A percentile compares a stretch with the other conserved stretches of the same genome.
These are phyloP conservation scores for Termitomyces sp. DNA, from an alignment of 768 basidiomycete species.

Conservation along the genomic window DNA sequence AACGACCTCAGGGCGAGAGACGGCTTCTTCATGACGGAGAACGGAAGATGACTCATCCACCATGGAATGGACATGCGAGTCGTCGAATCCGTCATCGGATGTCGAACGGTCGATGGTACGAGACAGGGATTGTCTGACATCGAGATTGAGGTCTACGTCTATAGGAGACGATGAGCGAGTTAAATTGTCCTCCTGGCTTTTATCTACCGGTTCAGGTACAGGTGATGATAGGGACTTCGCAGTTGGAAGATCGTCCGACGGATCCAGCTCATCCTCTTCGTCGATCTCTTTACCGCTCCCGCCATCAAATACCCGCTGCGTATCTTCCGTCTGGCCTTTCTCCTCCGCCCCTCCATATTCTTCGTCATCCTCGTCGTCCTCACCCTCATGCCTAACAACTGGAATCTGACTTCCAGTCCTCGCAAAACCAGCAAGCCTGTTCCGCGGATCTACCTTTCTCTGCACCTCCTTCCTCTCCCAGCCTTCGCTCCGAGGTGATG, in stretches of 20 bases:
- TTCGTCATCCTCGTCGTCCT: conserved; percentile 17
- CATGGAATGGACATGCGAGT: conserved; percentile 13
- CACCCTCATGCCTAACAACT: conserved; percentile 15
- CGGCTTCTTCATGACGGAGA: conserved; percentile 13
- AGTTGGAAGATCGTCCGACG: background rate
- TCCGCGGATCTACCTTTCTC: conserved; percentile 30
- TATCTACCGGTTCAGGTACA: background rate
- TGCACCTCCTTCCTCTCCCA: background rate
- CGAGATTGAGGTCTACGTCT: conserved; percentile 15
- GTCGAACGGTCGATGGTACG: conserved; percentile 15
- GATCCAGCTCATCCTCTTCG: background rate
- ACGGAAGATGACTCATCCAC: conserved; percentile 13
- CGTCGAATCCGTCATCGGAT: conserved; percentile 18
- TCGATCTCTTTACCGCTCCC: background rate
- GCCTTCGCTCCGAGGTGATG: background rate
- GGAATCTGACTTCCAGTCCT: conserved; percentile 37
- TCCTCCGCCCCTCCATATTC: conserved; percentile 17
- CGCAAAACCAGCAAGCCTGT: conserved; percentile 48
- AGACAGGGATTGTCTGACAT: background rate
- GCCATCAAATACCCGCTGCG: background rate
- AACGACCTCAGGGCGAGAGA: conserved; percentile 37
- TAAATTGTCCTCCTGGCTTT: too few relatives aligned
- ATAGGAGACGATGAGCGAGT: conserved; percentile 15
- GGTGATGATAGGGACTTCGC: background rate
- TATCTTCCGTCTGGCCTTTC: conserved; percentile 5